Conservation (phyloP, 305 asterid genomes). For the Solanum hybrid region DNA sequence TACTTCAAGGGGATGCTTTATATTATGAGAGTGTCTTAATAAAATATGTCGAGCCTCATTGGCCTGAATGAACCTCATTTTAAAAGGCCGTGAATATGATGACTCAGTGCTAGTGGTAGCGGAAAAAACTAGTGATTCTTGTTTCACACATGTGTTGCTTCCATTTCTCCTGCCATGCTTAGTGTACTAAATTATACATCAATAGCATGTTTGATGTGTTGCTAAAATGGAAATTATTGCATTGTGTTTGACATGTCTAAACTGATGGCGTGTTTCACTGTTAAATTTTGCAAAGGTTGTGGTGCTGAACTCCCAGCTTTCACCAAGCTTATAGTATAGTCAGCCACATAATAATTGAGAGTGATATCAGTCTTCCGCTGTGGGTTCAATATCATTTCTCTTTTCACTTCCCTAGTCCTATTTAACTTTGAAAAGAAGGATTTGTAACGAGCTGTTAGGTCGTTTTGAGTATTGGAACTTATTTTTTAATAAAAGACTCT, state of each 20-base stretch:
- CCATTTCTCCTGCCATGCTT: neutral
- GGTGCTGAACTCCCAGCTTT: neutral
- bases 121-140: neutral
- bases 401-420: neutral
- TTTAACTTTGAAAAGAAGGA: neutral
- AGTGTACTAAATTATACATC: neutral
- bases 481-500: too few relatives aligned
- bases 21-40: neutral
- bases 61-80: neutral
- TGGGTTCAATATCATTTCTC: neutral
- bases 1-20: neutral
- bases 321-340: neutral
- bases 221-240: neutral
- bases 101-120: neutral
- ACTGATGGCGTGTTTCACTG: neutral
- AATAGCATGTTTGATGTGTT: neutral
- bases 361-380: neutral
- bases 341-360: neutral
- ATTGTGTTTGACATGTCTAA: neutral
- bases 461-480: neutral
- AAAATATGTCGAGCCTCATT: neutral
- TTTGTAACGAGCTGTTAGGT: neutral
- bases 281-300: neutral
- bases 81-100: neutral
- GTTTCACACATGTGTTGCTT: neutral